Percentiles rank a stretch among this genome's conserved stretches.
Conservation (phyloP, 176 grass and related monocot species). For the Carex parvula region DNA sequence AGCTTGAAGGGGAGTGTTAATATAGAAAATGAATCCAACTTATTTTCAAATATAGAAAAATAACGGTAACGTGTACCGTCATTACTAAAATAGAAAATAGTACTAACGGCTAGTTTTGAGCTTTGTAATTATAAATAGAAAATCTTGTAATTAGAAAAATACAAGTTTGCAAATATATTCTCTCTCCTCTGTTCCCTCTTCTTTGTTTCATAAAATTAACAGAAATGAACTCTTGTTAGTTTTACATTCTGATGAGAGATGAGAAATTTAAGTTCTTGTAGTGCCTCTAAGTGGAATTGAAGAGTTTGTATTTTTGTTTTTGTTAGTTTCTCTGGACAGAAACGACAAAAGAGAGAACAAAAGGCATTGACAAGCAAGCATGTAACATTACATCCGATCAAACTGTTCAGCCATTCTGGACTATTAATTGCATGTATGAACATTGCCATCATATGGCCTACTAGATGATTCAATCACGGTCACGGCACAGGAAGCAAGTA, state of each 20-base stretch:
- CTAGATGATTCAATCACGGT: background rate
- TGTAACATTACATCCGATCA: constrained; percentile 4
- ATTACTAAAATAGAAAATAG: no score
- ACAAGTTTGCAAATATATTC: no score
- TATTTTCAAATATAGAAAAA: no score
- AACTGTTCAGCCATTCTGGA: background rate
- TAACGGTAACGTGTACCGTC: no score
- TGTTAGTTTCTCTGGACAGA: background rate
- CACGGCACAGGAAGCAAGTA: background rate
- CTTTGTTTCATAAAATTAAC: no score
- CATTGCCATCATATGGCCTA: constrained; percentile 4
- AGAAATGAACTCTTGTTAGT: no score
- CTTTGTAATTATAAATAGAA: no score
- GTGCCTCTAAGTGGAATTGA: background rate
- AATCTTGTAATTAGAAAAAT: no score
- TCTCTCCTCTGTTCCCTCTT: no score
- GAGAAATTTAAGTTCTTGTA: background rate
- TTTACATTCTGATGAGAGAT: background rate
- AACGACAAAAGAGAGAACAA: background rate
- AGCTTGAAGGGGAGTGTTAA: no score
- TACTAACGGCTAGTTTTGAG: no score
- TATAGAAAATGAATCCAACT: no score
- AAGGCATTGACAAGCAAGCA: background rate
- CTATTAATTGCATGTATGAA: background rate
- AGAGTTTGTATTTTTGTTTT: background rate